Conservation (phyloP, 805 yeast species). For the Pichia cabralensis region DNA sequence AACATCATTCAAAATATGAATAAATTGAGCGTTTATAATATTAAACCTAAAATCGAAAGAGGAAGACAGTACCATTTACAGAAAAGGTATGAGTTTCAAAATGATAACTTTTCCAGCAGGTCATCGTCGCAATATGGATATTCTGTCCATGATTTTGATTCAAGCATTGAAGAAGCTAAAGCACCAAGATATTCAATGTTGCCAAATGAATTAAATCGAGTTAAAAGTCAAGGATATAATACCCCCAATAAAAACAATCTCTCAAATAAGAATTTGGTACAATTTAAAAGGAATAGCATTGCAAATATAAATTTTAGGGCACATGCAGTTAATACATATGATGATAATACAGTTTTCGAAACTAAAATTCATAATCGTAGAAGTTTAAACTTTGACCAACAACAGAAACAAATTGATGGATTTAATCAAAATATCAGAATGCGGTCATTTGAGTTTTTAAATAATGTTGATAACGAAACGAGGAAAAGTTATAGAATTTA, state of each 20-base stretch:
- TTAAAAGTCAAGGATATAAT: background rate
- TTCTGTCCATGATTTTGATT: too few species aligned
- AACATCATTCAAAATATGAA: too few species aligned
- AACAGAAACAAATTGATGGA: background rate
- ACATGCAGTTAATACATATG: slow-evolving; percentile 18
- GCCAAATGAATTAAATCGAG: too few species aligned
- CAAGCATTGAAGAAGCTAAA: too few species aligned
- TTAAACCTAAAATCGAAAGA: slow-evolving; percentile 10
- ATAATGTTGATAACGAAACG: too few species aligned
- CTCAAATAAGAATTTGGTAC: slow-evolving; percentile 8
- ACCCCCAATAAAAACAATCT: too few species aligned
- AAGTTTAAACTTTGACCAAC: slow-evolving; percentile 2
- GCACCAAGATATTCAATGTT: too few species aligned
- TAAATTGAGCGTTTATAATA: too few species aligned
- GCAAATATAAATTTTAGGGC: slow-evolving; percentile 10
- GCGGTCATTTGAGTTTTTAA: too few species aligned
- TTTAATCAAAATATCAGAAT: too few species aligned
- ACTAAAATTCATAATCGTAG: slow-evolving; percentile 11
- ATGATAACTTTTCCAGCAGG: slow-evolving; percentile 1
- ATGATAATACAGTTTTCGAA: slow-evolving; percentile 22
- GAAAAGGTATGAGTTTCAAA: slow-evolving; percentile 21
- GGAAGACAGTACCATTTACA: slow-evolving; percentile 23
- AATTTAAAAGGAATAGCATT: slow-evolving; percentile 17
- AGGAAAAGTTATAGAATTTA: too few species aligned
- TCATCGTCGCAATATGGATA: slow-evolving; percentile 1